Conservation (phyloP, 2,329 filamentous ascomycete genomes). For the Sarocladium oryzae region DNA sequence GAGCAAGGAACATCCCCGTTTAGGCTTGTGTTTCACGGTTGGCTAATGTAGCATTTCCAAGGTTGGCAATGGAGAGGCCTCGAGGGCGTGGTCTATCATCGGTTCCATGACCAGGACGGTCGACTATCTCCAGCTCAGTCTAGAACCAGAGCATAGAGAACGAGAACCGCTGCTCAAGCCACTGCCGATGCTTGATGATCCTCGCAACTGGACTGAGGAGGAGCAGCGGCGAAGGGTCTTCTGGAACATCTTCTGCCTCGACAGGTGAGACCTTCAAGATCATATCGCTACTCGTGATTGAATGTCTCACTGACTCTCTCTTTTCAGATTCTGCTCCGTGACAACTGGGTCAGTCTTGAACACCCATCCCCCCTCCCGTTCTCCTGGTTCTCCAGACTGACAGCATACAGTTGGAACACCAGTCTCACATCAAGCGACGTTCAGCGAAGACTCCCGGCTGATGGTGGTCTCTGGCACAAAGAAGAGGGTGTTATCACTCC, state of each 20-base stretch:
- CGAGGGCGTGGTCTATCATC: conserved; percentile 22
- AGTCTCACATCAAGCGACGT: conserved; percentile 26
- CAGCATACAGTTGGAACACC: conserved; percentile 23
- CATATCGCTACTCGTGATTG: not conserved
- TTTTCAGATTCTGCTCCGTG: conserved; percentile 18
- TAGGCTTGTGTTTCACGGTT: too few species aligned
- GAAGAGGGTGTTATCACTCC: conserved; percentile 32
- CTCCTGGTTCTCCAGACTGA: too few species aligned
- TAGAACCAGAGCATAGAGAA: conserved; percentile 16
- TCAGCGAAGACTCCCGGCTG: conserved; percentile 24
- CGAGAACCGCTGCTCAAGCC: conserved; percentile 17
- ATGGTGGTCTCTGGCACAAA: conserved; percentile 35
- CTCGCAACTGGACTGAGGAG: conserved; percentile 25
- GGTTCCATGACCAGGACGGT: conserved; percentile 24
- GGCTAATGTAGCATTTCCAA: too few species aligned
- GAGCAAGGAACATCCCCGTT: conserved; percentile 11
- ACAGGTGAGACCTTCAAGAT: conserved; percentile 17
- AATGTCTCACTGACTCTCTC: not conserved
- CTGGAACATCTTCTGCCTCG: conserved; percentile 26
- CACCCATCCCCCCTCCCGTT: too few species aligned
- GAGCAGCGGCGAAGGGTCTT: conserved; percentile 26
- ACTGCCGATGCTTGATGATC: conserved; percentile 21
- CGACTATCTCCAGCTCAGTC: conserved; percentile 23
- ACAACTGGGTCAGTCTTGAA: conserved; percentile 16
- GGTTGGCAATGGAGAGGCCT: conserved; percentile 22